Evolutionary conservation across 192 early-diverging fungal genomes (phyloP).

Genomic region (Spizellomyces sp.): DNA sequence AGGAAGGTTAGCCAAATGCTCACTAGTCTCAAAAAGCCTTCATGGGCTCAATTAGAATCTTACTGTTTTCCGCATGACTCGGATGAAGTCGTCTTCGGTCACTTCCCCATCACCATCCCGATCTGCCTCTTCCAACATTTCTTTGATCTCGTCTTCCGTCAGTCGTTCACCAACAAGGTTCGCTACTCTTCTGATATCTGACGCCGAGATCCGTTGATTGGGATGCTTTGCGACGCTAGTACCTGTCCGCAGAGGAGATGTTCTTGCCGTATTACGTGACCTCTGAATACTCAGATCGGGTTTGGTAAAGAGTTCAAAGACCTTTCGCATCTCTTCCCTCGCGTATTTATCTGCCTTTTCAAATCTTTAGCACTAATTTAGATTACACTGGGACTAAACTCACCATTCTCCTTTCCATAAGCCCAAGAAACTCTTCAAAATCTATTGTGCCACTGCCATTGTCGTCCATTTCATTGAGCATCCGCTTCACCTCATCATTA

Average conservation of each 20-base stretch:
- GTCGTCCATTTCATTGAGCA: constrained; percentile 50
- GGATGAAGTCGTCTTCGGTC: constrained; percentile 48
- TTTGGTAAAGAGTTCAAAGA: constrained; percentile 74
- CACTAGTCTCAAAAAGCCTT: too few species aligned
- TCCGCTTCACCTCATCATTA: constrained; percentile 46
- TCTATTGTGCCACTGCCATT: constrained; percentile 52
- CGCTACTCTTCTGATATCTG: constrained; percentile 40
- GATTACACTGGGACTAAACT: not conserved
- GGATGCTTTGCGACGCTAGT: not conserved
- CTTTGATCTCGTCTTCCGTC: constrained; percentile 48
- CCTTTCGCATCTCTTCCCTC: constrained; percentile 59
- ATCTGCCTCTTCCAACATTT: constrained; percentile 58
- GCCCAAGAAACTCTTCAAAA: constrained; percentile 45
- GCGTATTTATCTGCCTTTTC: constrained; percentile 63
- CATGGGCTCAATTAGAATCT: not conserved
- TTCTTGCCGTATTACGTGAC: too few species aligned
- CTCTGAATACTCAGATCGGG: not conserved
- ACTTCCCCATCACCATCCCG: constrained; percentile 52
- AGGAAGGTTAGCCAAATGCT: too few species aligned
- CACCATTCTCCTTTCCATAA: constrained; percentile 48
- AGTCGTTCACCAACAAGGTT: constrained; percentile 43
- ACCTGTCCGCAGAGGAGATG: not conserved
- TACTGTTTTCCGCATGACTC: constrained; percentile 49
- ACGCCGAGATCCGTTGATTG: constrained; percentile 29
- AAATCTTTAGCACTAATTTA: not conserved